Base-by-base conservation (phyloP, 108 stramenopile genomes). In the Pseudonitzschia multiseries region DNA sequence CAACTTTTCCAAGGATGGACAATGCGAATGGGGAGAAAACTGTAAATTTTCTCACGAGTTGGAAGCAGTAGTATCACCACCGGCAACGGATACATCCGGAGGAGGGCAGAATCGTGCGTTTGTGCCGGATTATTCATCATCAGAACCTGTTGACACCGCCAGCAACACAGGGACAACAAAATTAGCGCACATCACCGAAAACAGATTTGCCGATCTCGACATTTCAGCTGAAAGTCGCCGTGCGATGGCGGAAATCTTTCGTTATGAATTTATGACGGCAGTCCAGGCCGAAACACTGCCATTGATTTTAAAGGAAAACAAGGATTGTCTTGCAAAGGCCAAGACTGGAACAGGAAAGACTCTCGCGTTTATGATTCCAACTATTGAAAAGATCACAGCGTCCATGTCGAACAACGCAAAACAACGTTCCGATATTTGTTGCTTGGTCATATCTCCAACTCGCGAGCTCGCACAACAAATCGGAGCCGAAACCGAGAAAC, bases 301-400 rank as follows among this genome's bases (percentile, higher is more conserved):
- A 18, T 65, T 79, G 22, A 82, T 82, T 69, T 62, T 84, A 43
- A 68, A 80, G 29, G 56, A 74, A 2, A 61, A 64, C 20, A 40
- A 64, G 18, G 85, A 86, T 62, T 56, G 59, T 15, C 52, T 86
- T 17, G 85, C 85, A 48, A 83, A 84, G 61, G 95, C 96, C 68
- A 97, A 97, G 82, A 96, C 95, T 8, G 95, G 94, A 17, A 85
- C 85, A 21, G 96, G 96, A 10, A 97, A 97, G 82, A 97, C 96
- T 0, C 77, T 96, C 28, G 96, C 94, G 10, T 97, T 97, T 68
- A 59, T 97, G 32, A 70, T 96, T 12, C 97, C 97, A 13, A 83
- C 84, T 17, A 73, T 96, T 26, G 97, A 97, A 75, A 78, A 89
- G 51, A 75, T 96, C 17, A 31, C 68, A 20, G 42, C 73, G 41